Evolutionary conservation across 306 rosid species (phyloP), one percentile per base, ranked within the genome.

Genomic region (Dryas alaskensis): DNA sequence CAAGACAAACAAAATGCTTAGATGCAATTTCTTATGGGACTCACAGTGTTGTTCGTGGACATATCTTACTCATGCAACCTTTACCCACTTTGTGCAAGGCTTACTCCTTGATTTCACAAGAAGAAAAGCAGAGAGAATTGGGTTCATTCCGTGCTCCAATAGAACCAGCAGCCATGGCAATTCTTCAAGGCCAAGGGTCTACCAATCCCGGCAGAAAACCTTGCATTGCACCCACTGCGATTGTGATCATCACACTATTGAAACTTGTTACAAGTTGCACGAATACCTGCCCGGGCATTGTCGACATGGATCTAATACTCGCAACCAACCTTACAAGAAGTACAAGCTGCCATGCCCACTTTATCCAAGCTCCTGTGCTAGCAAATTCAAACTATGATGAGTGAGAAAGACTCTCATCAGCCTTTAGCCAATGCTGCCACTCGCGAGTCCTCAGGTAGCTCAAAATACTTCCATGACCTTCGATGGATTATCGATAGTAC

Each of bases 11-110:
- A 58, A 27, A 19, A 48, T 0, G 5, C 3, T 10, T 13, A 25
- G 10, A 67, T 48, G 72, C 59, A 67, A 46, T 67, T 67, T 22
- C 72, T 67, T 0, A 67, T 67, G 45, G 72, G 59, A 1, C 51
- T 67, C 47, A 67, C 10, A 49, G 11, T 49, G 45, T 14, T 5
- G 10, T 49, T 4, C 57, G 19, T 17, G 72, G 72, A 19, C 72
- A 49, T 10, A 27, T 67, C 16, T n/a, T 46, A 16, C 4, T 46
- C 22, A 25, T 19, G 43, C 17, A 67, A 10, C 66, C 66, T 1
- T 19, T 61, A 0, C 50, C 68, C 11, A 4, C 11, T 5, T 8
- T 63, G 2, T 27, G 12, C 9, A 44, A 40, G 16, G 48, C 68
- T 13, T 63, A 63, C 4, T 14, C 31, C 17, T 63, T 5, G 0